Base-by-base conservation (phyloP, 176 grass and related monocot genomes). In the Areca catechu region DNA sequence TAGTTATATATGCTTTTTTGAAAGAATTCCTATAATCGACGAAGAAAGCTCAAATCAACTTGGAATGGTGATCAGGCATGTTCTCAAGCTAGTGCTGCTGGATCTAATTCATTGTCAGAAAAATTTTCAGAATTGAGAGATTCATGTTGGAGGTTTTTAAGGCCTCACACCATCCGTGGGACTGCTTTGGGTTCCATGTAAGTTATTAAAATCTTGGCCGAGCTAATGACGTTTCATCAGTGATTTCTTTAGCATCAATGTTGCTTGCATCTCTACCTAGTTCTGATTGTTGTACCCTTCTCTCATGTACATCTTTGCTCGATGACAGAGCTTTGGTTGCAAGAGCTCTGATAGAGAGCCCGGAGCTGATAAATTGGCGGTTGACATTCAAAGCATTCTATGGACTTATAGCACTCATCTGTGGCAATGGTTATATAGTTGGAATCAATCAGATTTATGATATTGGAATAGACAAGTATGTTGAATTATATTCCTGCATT, bases 361-460 rank as follows among this genome's bases (percentile, higher is more conserved):
- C 77, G 20, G 58, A 97, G 16, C 67, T 97, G 48, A 97, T 97
- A 29, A 87, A 83, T 58, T 97, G 87, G 93, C 63, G 81, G 72
- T 83, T 91, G 59, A 49, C 71, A 66, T 88, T 83, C 65, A 97
- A 91, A 67, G 93, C 87, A 68, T 80, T 84, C 43, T 88, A 80
- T 50, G 93, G 93, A 4, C 77, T 97, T 28, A 19, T 63, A 43
- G 76, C 75, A 3, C 83, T 97, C 24, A 67, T 97, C 16, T 97
- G 83, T 16, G 93, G 93, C 61, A 97, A 97, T 21, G 87, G 93
- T 53, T 97, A 92, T 56, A 97, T 97, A 48, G 93, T 97, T 56
- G 93, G 93, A 34, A 97, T 97, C 58, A 97, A 97, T 76, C 93
- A 92, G 62, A 97, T 97, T 63, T 97, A 85, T 74, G 93, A 97